Evolutionary conservation across 176 grass and related monocot genomes (phyloP).

Genomic region (Aegilops umbellulata): DNA sequence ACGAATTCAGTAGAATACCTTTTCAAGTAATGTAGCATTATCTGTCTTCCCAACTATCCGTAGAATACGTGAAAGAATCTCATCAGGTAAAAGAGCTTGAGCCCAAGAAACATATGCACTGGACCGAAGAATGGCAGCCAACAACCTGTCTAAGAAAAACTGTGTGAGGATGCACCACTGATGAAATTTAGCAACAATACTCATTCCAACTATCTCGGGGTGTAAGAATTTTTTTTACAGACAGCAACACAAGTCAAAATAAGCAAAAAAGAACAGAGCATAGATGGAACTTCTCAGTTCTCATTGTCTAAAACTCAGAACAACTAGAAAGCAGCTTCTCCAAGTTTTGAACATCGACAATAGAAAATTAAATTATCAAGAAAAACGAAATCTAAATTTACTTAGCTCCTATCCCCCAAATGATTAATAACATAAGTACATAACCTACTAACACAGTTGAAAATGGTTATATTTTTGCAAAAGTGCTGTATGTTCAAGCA

Average conservation of each 20-base stretch:
- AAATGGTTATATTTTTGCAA: background rate
- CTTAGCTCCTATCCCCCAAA: background rate
- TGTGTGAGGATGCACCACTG: background rate
- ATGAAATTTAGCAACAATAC: slow-evolving; percentile 17
- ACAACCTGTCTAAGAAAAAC: slow-evolving; percentile 53
- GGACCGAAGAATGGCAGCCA: slow-evolving; percentile 55
- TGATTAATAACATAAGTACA: background rate
- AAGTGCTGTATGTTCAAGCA: slow-evolving; percentile 2
- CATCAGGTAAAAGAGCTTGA: slow-evolving; percentile 66
- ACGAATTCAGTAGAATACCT: slow-evolving; percentile 44
- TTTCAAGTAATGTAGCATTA: slow-evolving; percentile 67
- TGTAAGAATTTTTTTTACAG: background rate
- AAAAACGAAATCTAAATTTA: background rate
- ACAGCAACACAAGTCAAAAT: slow-evolving; percentile 9
- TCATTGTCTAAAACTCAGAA: background rate
- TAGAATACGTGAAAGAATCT: slow-evolving; percentile 70
- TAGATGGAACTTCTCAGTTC: background rate
- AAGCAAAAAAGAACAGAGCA: background rate
- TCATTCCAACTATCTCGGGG: slow-evolving; percentile 11
- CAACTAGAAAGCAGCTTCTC: background rate
- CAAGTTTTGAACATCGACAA: background rate
- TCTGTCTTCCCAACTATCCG: slow-evolving; percentile 88
- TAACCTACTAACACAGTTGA: background rate
- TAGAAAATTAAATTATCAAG: background rate
- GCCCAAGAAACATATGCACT: slow-evolving; percentile 54